phyloP scores from a whole-genome alignment of 805 yeast species.

The Kluyveromyces aestuarii region DNA sequence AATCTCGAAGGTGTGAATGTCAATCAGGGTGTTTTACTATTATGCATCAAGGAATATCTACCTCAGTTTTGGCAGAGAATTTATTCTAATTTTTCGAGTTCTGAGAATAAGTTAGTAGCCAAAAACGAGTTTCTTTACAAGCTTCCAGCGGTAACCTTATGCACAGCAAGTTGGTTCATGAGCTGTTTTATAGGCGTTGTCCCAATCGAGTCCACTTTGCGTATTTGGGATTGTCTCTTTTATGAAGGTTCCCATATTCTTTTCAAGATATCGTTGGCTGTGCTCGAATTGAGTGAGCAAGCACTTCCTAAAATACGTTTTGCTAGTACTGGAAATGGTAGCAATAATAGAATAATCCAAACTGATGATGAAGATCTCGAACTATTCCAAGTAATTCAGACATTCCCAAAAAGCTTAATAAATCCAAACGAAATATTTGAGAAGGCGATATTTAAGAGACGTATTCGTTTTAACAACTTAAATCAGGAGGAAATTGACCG shows the following conservation, averaged over 20 bases:
- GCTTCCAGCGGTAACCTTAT: constrained; percentile 83
- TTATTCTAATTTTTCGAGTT: constrained; percentile 6
- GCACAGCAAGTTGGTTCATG: constrained; percentile 98
- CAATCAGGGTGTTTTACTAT: constrained; percentile 89
- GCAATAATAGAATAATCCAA: constrained; percentile 3
- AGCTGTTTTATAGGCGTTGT: constrained; percentile 85
- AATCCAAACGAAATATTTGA: constrained; percentile 67
- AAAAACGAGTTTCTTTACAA: constrained; percentile 49
- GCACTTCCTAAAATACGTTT: constrained; percentile 32
- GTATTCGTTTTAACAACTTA: constrained; percentile 62
- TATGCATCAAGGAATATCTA: constrained; percentile 73
- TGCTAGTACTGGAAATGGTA: constrained; percentile 3
- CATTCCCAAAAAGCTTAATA: constrained; percentile 60
- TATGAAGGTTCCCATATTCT: constrained; percentile 85
- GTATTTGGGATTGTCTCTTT: constrained; percentile 94
- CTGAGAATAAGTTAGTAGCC: constrained; percentile 1
- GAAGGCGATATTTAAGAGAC: constrained; percentile 58
- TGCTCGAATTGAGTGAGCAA: constrained; percentile 68
- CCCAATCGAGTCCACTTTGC: constrained; percentile 78
- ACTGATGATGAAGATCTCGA: constrained; percentile 44
- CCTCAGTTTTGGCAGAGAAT: constrained; percentile 64
- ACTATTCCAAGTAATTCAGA: constrained; percentile 78
- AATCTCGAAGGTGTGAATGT: constrained; percentile 89
- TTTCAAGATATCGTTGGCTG: constrained; percentile 72
- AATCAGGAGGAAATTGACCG: constrained; percentile 76